Conservation (phyloP, 179 eudicot species). For the Silene vulgaris region DNA sequence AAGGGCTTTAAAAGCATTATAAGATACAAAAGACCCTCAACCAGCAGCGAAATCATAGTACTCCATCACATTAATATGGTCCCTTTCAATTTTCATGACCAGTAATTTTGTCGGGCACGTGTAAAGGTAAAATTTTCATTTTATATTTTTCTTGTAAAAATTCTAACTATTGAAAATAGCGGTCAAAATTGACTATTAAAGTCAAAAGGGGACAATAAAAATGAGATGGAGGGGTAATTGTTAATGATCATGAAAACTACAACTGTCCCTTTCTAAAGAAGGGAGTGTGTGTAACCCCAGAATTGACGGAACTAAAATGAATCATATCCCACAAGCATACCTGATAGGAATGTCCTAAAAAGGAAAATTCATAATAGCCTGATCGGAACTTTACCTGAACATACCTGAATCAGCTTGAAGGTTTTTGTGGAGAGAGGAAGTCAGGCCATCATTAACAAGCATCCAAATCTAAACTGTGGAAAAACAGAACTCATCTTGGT, state of each 20-base stretch:
- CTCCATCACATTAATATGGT: not conserved
- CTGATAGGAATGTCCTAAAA: slow-evolving; percentile 23
- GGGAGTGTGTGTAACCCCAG: slow-evolving; percentile 1
- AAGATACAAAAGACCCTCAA: not conserved
- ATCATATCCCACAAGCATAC: slow-evolving; percentile 26
- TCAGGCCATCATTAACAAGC: slow-evolving; percentile 19
- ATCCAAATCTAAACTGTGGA: slow-evolving; percentile 26
- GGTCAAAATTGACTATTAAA: too few relatives aligned
- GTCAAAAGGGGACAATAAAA: too few relatives aligned
- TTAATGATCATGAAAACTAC: not conserved
- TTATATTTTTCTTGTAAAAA: not conserved
- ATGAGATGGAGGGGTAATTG: not conserved
- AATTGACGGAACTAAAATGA: slow-evolving; percentile 9
- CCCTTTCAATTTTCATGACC: not conserved
- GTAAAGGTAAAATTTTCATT: not conserved
- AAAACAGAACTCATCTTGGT: slow-evolving; percentile 20
- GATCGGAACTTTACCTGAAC: slow-evolving; percentile 16
- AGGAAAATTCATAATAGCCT: slow-evolving; percentile 12
- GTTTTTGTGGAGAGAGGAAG: slow-evolving; percentile 12
- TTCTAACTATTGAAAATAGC: not conserved
- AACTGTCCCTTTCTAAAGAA: slow-evolving; percentile 1
- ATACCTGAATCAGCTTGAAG: slow-evolving; percentile 28
- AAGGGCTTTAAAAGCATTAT: not conserved
- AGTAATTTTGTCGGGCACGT: too few relatives aligned
- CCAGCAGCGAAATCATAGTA: slow-evolving; percentile 12